Conservation (phyloP, 2,329 filamentous ascomycete species). For the Bipolaris bicolor region DNA sequence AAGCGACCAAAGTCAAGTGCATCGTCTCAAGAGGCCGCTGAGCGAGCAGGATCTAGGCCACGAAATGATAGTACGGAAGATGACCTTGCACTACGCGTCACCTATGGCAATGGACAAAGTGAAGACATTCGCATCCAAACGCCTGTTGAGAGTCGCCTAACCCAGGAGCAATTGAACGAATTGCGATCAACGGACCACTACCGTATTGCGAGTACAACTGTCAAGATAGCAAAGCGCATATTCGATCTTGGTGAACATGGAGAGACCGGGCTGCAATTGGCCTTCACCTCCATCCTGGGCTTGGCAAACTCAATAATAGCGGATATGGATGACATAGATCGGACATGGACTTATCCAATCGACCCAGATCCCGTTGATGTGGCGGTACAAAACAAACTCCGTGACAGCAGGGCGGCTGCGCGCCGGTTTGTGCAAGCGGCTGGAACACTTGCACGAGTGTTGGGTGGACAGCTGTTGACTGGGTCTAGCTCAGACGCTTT, state of each 20-base stretch:
- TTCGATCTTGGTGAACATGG: conserved; percentile 56
- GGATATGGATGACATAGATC: conserved; percentile 63
- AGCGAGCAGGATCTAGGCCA: conserved; percentile 55
- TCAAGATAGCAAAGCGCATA: conserved; percentile 61
- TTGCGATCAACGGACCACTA: conserved; percentile 62
- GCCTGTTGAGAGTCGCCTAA: conserved; percentile 33
- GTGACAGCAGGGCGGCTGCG: conserved; percentile 61
- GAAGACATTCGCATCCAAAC: conserved; percentile 62
- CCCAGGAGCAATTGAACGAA: conserved; percentile 52
- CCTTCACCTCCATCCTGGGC: conserved; percentile 49
- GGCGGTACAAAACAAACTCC: conserved; percentile 61
- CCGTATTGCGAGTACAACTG: conserved; percentile 61
- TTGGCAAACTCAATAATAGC: conserved; percentile 54
- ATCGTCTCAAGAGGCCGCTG: conserved; percentile 47
- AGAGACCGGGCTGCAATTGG: conserved; percentile 50
- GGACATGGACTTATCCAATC: conserved; percentile 65
- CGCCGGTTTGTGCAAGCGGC: conserved; percentile 68
- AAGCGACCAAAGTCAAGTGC: conserved; percentile 58
- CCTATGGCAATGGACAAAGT: conserved; percentile 65
- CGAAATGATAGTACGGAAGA: conserved; percentile 54
- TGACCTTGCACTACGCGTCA: conserved; percentile 61
- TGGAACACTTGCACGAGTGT: conserved; percentile 61
- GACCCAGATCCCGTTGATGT: conserved; percentile 61
- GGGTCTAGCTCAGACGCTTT: conserved; percentile 47
- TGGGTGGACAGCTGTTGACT: conserved; percentile 61